These are phyloP conservation scores for Rhododendron kiyosumense DNA, from an alignment of 148 eudicot species.

Conservation along the genomic window DNA sequence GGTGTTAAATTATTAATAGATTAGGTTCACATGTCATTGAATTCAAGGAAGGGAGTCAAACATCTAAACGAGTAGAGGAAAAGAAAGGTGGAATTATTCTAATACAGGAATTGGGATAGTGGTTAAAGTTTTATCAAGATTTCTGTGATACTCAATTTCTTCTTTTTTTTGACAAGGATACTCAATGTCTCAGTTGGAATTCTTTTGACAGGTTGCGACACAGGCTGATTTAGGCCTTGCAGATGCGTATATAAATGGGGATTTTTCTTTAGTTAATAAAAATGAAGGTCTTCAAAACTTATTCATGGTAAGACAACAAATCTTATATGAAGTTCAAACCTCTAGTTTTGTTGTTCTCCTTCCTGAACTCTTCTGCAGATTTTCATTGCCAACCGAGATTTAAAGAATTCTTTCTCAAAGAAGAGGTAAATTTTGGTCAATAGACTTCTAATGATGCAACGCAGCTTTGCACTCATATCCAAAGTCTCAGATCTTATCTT, in stretches of 20 bases:
- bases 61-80: background rate
- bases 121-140: background rate
- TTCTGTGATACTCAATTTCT: background rate
- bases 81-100: background rate
- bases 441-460: background rate
- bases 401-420: conserved; percentile 32
- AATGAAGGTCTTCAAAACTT: conserved; percentile 74
- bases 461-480: background rate
- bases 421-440: conserved; percentile 37
- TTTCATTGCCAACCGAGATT: conserved; percentile 66
- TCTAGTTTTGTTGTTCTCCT: conserved; percentile 2
- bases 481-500: background rate
- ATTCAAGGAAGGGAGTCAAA: background rate
- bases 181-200: background rate
- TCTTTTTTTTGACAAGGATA: background rate
- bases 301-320: conserved; percentile 54
- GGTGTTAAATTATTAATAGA: background rate
- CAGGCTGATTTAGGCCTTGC: conserved; percentile 97
- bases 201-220: conserved; percentile 59
- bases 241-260: conserved; percentile 92
- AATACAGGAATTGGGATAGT: background rate
- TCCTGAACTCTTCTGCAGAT: conserved; percentile 36
- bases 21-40: background rate
- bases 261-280: conserved; percentile 80
- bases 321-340: background rate